Evolutionary conservation across 352 stramenopile species (phyloP).

Genomic region (Pythium sukuiense): DNA sequence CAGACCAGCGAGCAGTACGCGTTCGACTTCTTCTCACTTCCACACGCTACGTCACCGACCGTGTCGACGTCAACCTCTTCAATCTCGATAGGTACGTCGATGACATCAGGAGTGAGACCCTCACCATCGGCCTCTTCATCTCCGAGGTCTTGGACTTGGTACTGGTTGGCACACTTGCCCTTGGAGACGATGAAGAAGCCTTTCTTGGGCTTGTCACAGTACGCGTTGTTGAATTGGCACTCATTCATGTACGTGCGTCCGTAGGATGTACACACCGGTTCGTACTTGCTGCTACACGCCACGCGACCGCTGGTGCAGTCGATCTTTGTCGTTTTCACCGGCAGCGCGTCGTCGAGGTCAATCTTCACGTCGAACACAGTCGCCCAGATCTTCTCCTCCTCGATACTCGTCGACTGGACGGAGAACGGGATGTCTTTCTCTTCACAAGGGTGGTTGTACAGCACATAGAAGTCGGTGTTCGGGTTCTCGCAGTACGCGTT

Average conservation of each 20-base stretch:
- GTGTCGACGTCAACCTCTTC: slow-evolving; percentile 14
- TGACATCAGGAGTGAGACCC: slow-evolving; percentile 3
- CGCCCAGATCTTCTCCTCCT: neutral
- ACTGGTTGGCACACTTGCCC: slow-evolving; percentile 1
- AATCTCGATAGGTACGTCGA: slow-evolving; percentile 14
- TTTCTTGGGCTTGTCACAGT: slow-evolving; percentile 6
- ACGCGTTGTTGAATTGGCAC: slow-evolving; percentile 13
- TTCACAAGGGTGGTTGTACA: slow-evolving; percentile 4
- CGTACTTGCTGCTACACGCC: neutral
- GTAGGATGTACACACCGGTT: slow-evolving; percentile 8
- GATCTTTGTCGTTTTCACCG: neutral
- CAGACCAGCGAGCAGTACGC: slow-evolving; percentile 23
- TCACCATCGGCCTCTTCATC: neutral
- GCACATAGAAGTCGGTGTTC: slow-evolving; percentile 26
- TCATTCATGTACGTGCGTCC: slow-evolving; percentile 8
- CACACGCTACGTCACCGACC: neutral
- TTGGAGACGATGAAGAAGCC: slow-evolving; percentile 5
- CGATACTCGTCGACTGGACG: neutral
- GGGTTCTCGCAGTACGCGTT: slow-evolving; percentile 45
- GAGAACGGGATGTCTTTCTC: slow-evolving; percentile 11
- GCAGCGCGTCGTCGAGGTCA: neutral
- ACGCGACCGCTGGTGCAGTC: neutral
- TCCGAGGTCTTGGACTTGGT: neutral
- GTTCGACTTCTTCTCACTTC: neutral
- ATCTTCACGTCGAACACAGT: slow-evolving; percentile 9